Evolutionary conservation across 352 stramenopile species (phyloP).

Genomic region (Phytopythium vexans): DNA sequence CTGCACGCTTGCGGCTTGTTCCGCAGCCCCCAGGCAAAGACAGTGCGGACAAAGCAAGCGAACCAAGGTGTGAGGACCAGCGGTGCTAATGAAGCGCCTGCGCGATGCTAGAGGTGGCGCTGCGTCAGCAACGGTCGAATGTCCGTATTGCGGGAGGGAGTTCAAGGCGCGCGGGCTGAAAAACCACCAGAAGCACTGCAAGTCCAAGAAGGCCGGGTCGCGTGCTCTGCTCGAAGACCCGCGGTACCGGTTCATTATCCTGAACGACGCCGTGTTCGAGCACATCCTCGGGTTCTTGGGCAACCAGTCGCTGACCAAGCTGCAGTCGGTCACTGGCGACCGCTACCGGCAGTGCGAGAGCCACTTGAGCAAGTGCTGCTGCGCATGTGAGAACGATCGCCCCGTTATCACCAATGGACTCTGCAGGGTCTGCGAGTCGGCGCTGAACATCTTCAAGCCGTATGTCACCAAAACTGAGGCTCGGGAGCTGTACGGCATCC

Average conservation of each 20-base stretch:
- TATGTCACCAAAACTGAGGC: background rate
- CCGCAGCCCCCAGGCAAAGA: no score
- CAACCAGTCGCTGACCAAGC: slow-evolving; percentile 12
- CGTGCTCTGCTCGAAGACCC: no score
- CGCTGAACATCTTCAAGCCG: background rate
- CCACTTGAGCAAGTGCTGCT: slow-evolving; percentile 8
- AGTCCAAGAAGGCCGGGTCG: no score
- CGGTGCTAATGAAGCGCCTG: no score
- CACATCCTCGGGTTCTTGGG: slow-evolving; percentile 12
- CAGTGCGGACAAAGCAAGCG: no score
- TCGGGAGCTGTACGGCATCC: slow-evolving; percentile 8
- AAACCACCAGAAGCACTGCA: no score
- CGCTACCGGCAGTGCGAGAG: slow-evolving; percentile 6
- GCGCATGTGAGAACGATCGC: slow-evolving; percentile 12
- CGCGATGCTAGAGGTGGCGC: no score
- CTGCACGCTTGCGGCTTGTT: no score
- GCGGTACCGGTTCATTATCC: background rate
- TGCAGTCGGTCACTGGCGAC: slow-evolving; percentile 12
- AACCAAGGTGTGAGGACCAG: no score
- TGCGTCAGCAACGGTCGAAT: no score
- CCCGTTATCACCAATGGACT: slow-evolving; percentile 1
- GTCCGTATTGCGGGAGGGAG: no score
- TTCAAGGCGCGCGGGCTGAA: no score
- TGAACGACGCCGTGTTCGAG: slow-evolving; percentile 11
- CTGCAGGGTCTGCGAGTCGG: slow-evolving; percentile 6